Conservation (phyloP, 176 grass and related monocot genomes). For the Carex pumila region DNA sequence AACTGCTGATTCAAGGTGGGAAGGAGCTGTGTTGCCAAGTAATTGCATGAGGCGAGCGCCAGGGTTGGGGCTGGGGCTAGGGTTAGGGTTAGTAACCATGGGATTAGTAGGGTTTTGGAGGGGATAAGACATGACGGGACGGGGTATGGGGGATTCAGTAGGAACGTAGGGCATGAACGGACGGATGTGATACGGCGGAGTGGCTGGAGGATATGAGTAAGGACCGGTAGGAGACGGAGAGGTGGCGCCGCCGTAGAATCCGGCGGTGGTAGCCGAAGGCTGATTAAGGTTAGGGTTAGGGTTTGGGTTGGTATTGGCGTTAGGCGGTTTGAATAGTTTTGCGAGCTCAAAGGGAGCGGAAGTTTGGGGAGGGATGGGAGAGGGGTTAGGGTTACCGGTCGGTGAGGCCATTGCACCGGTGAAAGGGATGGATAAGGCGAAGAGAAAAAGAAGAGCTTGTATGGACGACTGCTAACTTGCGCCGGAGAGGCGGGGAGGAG, state of each 20-base stretch:
- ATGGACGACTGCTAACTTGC: not conserved
- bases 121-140: constrained; percentile 26
- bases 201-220: constrained; percentile 56
- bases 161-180: constrained; percentile 44
- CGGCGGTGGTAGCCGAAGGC: constrained; percentile 6
- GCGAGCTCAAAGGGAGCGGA: constrained; percentile 30
- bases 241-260: constrained; percentile 28
- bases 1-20: constrained; percentile 42
- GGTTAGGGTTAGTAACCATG: constrained; percentile 20
- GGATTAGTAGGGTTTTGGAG: constrained; percentile 41
- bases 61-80: constrained; percentile 35
- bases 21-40: constrained; percentile 44
- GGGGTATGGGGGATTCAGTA: constrained; percentile 24
- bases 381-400: constrained; percentile 41
- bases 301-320: constrained; percentile 15
- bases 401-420: constrained; percentile 54
- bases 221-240: constrained; percentile 29
- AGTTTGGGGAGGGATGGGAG: constrained; percentile 6
- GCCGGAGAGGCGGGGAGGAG: not conserved
- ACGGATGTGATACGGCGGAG: constrained; percentile 46
- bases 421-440: not conserved
- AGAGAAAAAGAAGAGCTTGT: constrained; percentile 22
- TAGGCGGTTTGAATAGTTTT: constrained; percentile 44
- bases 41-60: constrained; percentile 80
- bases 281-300: constrained; percentile 43